A percentile compares a stretch with the other conserved stretches of the same genome.
Evolutionary conservation across 1,284 basidiomycete genomes (phyloP).

Genomic region (Apiotrichum veenhuisii): DNA sequence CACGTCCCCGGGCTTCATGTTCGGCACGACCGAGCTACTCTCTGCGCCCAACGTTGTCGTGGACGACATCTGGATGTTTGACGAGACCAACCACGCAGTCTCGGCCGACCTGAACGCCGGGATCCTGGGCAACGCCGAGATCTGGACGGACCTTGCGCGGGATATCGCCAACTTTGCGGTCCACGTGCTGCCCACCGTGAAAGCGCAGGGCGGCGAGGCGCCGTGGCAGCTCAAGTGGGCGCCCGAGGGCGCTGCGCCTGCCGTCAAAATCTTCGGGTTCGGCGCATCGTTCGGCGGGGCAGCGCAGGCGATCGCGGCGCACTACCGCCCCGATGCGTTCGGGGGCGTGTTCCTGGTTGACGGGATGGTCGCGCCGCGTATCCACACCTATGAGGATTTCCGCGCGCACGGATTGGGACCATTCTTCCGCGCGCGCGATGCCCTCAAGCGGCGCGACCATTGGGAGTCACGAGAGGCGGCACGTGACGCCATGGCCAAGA

Average conservation of each 20-base stretch:
- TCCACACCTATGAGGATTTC: background rate
- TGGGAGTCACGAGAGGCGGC: conserved; percentile 7
- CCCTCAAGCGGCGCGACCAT: conserved; percentile 12
- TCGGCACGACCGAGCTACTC: conserved; percentile 3
- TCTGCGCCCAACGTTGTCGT: conserved; percentile 38
- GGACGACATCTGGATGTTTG: conserved; percentile 75
- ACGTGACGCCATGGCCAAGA: background rate
- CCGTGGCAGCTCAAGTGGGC: conserved; percentile 12
- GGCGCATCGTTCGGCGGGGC: conserved; percentile 72
- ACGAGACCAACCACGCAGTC: conserved; percentile 72
- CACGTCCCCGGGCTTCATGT: background rate
- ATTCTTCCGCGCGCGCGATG: conserved; percentile 4
- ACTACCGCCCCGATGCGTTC: conserved; percentile 5
- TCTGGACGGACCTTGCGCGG: conserved; percentile 48
- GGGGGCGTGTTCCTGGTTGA: conserved; percentile 62
- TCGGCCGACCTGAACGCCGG: conserved; percentile 62
- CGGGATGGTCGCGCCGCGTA: conserved; percentile 15
- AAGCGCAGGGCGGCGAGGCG: background rate
- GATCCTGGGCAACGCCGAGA: conserved; percentile 49
- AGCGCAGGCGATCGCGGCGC: conserved; percentile 3
- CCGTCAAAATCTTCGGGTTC: conserved; percentile 4
- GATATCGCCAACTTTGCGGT: conserved; percentile 48
- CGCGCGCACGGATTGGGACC: background rate
- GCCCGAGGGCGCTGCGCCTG: conserved; percentile 3
- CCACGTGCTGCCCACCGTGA: conserved; percentile 46